These are phyloP conservation scores for Purpureocillium lavendulum DNA, from an alignment of 2,329 filamentous ascomycete genomes.

Conservation along the genomic window DNA sequence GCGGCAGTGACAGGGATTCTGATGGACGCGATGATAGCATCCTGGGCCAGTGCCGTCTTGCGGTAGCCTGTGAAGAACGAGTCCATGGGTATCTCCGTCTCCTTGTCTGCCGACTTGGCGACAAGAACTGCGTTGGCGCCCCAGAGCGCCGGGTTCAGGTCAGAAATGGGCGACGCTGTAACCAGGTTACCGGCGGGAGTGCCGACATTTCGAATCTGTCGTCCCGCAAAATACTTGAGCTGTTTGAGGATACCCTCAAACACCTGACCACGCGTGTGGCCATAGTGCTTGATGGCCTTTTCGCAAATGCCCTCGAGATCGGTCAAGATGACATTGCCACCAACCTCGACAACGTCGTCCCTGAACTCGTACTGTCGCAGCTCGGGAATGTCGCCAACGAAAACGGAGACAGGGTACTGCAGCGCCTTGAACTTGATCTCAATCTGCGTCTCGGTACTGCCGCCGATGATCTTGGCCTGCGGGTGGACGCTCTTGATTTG, in stretches of 20 bases:
- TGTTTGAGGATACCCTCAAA: conserved; percentile 92
- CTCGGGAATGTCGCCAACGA: conserved; percentile 87
- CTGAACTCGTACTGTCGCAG: conserved; percentile 73
- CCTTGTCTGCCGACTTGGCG: conserved; percentile 65
- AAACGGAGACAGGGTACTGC: conserved; percentile 83
- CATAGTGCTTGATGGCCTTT: conserved; percentile 73
- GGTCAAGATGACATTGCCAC: conserved; percentile 85
- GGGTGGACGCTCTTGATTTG: conserved; percentile 85
- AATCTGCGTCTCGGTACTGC: conserved; percentile 95
- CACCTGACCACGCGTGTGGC: conserved; percentile 60
- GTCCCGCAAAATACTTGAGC: conserved; percentile 85
- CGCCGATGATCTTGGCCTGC: conserved; percentile 86
- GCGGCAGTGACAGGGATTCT: conserved; percentile 70
- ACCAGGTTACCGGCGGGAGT: conserved; percentile 91
- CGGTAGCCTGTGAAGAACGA: conserved; percentile 91
- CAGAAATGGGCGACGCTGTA: conserved; percentile 92
- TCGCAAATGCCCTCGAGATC: conserved; percentile 82
- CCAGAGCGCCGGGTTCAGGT: conserved; percentile 90
- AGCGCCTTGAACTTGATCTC: conserved; percentile 97
- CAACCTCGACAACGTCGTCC: conserved; percentile 79
- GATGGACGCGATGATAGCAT: conserved; percentile 80
- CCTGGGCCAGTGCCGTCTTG: conserved; percentile 67
- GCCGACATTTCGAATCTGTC: conserved; percentile 96
- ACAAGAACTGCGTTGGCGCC: conserved; percentile 76
- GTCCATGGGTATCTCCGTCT: conserved; percentile 82